Base-by-base conservation (phyloP, 768 basidiomycete genomes). In the Psilocybe azurescens region DNA sequence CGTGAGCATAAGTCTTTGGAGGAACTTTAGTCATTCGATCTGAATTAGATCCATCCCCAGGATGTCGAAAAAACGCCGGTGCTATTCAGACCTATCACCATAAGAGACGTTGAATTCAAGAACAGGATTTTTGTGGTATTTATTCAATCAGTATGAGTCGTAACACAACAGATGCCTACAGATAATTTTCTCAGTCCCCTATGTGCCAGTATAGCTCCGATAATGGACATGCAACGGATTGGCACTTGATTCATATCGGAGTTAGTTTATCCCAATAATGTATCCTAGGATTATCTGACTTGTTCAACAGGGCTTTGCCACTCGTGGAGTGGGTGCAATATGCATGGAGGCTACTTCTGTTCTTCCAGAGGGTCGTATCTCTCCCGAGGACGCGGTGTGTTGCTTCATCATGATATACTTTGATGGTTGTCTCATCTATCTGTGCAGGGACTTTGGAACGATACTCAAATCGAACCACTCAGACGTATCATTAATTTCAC, bases 151-250 rank as follows among this genome's bases (percentile, higher is more conserved):
- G 13, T 18, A 48, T 56, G 30, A 54, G 48, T 5, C 52, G 20
- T 13, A 55, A 24, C 24, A 24, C 24, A 24, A 24, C 24, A 24
- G 30, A 36, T 52, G 38, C n/a, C 30, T 29, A 39, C 36, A 46
- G 28, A 51, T 14, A 9, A 11, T 5, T 30, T 6, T 33, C 5
- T 8, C 63, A 88, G 88, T 77, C 90, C 10, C 90, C 90, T 2
- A 93, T 94, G 92, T 94, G 93, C 72, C 88, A 89, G 73, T 95
- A 94, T 75, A 89, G 88, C 60, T 80, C 87, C 8, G 83, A 90
- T 49, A 76, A 88, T 55, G 93, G 93, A 0, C 86, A 90, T 67
- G 86, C 87, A 3, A 93, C 92, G 1, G 89, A 93, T 64, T 94
- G 89, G 87, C 94, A 95, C 72, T 74, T 94, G 3, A 90, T 93